phyloP scores from a whole-genome alignment of 1,139 yeast genomes.

The Candida sanyaensis region DNA sequence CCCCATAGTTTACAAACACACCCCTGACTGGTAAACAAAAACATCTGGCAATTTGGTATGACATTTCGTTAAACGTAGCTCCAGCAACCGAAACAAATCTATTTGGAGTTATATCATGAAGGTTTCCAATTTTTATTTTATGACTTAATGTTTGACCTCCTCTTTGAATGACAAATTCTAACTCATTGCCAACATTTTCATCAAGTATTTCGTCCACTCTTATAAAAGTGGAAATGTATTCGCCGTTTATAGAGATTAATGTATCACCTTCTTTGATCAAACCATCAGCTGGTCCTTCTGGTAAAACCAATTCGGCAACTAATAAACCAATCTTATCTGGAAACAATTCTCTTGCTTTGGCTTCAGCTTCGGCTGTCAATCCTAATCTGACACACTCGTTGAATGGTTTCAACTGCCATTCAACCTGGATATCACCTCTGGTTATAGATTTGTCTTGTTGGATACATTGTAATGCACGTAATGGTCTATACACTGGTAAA shows the following conservation, averaged over 20 bases:
- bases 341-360: conserved; percentile 63
- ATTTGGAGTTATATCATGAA: conserved; percentile 81
- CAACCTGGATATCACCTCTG: conserved; percentile 85
- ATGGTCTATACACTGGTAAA: conserved; percentile 80
- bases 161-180: conserved; percentile 69
- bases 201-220: conserved; percentile 87
- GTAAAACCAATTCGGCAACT: conserved; percentile 81
- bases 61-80: conserved; percentile 79
- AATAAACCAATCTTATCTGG: conserved; percentile 81
- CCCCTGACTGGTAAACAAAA: conserved; percentile 85
- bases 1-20: conserved; percentile 75
- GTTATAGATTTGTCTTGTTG: conserved; percentile 62
- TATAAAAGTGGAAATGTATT: conserved; percentile 66
- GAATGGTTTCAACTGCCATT: conserved; percentile 83
- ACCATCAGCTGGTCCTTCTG: conserved; percentile 84
- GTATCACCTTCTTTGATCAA: conserved; percentile 84
- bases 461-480: conserved; percentile 76
- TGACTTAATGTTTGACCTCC: conserved; percentile 62
- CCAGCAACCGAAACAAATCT: conserved; percentile 84
- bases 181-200: conserved; percentile 58
- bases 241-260: conserved; percentile 70
- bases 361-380: conserved; percentile 72
- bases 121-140: conserved; percentile 63
- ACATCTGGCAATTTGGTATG: conserved; percentile 86
- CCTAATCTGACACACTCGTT: conserved; percentile 92